Conservation (phyloP, 164 flowering plant species). For the Vitis vinifera region ASM3070453v1 NC_081812.1:21448501-21449000, state of each 20-base stretch:
- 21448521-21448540: too few relatives aligned
- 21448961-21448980: slow-evolving; percentile 74
- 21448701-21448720: slow-evolving; percentile 4
- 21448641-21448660: slow-evolving; percentile 26
- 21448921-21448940: slow-evolving; percentile 47
- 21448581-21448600: not conserved
- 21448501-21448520: too few relatives aligned
- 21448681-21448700: slow-evolving; percentile 25
- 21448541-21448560: not conserved
- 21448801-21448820: slow-evolving; percentile 15
- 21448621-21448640: slow-evolving; percentile 18
- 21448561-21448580: not conserved
- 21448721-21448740: not conserved
- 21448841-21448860: slow-evolving; percentile 8
- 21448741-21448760: not conserved
- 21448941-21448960: slow-evolving; percentile 52
- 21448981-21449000: slow-evolving; percentile 87
- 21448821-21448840: slow-evolving; percentile 21
- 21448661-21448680: slow-evolving; percentile 31
- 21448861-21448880: slow-evolving; percentile 30
- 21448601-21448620: slow-evolving; percentile 16
- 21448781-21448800: slow-evolving; percentile 10
- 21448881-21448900: slow-evolving; percentile 21
- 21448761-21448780: not conserved
- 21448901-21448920: slow-evolving; percentile 13